Percentiles rank a stretch among this genome's conserved stretches.
Conservation (phyloP, 305 asterid genomes). For the Solanum aculeatissimum region DNA sequence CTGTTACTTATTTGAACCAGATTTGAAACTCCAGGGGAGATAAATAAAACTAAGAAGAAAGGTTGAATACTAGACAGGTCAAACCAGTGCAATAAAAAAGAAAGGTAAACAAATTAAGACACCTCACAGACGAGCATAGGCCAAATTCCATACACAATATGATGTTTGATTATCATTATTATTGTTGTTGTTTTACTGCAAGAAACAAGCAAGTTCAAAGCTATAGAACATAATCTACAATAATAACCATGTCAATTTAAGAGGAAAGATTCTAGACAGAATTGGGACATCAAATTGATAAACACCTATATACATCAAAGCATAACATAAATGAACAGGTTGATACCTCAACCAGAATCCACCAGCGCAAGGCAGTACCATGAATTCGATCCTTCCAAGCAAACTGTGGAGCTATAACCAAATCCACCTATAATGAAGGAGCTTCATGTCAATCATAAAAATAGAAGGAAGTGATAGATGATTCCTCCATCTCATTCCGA, state of each 20-base stretch:
- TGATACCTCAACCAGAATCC: slow-evolving; percentile 92
- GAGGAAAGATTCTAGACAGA: neutral
- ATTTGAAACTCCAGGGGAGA: neutral
- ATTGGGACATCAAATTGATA: neutral
- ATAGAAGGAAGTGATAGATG: neutral
- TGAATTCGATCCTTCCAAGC: slow-evolving; percentile 96
- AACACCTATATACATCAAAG: neutral
- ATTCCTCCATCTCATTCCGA: neutral
- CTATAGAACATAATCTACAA: neutral
- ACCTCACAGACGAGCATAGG: neutral
- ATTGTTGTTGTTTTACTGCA: neutral
- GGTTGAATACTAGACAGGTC: neutral
- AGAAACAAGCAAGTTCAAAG: neutral
- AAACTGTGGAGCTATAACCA: slow-evolving; percentile 72
- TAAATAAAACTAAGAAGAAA: neutral
- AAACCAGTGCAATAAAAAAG: neutral
- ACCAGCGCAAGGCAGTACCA: slow-evolving; percentile 94
- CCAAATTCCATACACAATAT: neutral
- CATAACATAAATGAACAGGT: neutral
- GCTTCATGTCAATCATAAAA: neutral
- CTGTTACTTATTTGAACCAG: neutral
- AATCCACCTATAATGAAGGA: slow-evolving; percentile 54
- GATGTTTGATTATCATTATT: neutral
- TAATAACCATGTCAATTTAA: neutral
- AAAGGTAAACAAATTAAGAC: neutral